Evolutionary conservation across 768 basidiomycete genomes (phyloP), one percentile per base, ranked within the genome.

Genomic region (Termitomyces sp.): DNA sequence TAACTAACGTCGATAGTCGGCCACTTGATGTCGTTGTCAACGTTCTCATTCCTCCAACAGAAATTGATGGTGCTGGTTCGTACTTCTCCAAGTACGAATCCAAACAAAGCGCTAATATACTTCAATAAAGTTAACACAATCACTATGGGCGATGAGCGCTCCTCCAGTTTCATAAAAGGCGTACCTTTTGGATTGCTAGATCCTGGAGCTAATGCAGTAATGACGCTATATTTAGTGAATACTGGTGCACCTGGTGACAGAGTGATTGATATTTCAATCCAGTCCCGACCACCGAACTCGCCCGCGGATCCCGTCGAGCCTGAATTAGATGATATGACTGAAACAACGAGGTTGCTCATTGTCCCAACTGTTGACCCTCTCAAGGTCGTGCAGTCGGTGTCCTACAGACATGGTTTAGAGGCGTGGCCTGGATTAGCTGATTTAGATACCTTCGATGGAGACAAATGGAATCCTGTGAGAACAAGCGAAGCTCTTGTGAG

Each of bases 241-340:
- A 76, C 78, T 0, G 88, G 91, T 15, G 81, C 79, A 1, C 74
- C 82, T 1, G 91, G 89, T 2, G 83, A 89, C 54, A 82, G 93
- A 46, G 78, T 85, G 46, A 70, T 97, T 55, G 95, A 97, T 67
- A 75, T 96, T 37, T 94, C 93, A 0, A 74, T 95, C 37, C 88
- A 87, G 57, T 87, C 91, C 9, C 76, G 75, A 24, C 67, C 79
- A 27, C 62, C 58, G 5, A 59, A 74, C n/a, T 69, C 79, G 30
- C 61, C 47, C 7, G 64, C 67, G 20, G 68, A 68, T 31, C 62
- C 69, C 58, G 53, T 65, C 24, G 64, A 68, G 33, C 64, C 67
- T 33, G 66, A 68, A 41, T 62, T 61, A 11, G 64, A 66, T 59
- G 76, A 70, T 64, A 73, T 65, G 65, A 84, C 79, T 58, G 94